Percentiles rank a stretch among this genome's conserved stretches.
Evolutionary conservation across 2,329 filamentous ascomycete species (phyloP).

Genomic region (Ascocoryne sarcoides): DNA sequence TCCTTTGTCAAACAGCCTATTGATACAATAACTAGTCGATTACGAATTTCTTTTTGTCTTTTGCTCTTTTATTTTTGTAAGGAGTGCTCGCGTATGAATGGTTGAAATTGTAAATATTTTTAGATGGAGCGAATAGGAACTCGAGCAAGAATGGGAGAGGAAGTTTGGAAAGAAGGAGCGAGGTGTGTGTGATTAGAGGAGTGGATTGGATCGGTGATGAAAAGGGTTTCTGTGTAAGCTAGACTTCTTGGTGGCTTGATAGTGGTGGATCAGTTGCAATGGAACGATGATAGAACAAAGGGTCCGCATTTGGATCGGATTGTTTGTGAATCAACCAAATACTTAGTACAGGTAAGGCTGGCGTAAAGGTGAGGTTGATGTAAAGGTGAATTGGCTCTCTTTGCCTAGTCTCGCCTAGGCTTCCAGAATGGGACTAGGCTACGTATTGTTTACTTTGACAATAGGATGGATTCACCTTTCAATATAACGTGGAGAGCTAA

Average conservation of each 20-base stretch:
- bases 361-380: no score
- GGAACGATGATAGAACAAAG: no score
- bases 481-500: no score
- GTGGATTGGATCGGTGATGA: background rate
- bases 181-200: background rate
- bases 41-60: background rate
- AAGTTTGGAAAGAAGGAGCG: background rate
- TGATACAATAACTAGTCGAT: background rate
- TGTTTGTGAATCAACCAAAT: no score
- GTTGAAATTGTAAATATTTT: background rate
- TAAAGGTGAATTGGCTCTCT: no score
- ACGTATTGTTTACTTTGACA: no score
- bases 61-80: background rate
- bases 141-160: background rate
- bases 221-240: background rate
- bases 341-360: no score
- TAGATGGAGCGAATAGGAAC: background rate
- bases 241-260: background rate
- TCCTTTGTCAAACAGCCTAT: background rate
- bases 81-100: background rate
- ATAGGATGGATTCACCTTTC: no score
- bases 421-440: no score
- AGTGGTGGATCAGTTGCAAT: no score
- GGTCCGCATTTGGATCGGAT: no score
- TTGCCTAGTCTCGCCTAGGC: no score